A percentile compares a stretch with the other conserved stretches of the same genome.
These are phyloP conservation scores for Rossbeevera mucosa DNA, from an alignment of 768 basidiomycete genomes.

Conservation along the genomic window DNA sequence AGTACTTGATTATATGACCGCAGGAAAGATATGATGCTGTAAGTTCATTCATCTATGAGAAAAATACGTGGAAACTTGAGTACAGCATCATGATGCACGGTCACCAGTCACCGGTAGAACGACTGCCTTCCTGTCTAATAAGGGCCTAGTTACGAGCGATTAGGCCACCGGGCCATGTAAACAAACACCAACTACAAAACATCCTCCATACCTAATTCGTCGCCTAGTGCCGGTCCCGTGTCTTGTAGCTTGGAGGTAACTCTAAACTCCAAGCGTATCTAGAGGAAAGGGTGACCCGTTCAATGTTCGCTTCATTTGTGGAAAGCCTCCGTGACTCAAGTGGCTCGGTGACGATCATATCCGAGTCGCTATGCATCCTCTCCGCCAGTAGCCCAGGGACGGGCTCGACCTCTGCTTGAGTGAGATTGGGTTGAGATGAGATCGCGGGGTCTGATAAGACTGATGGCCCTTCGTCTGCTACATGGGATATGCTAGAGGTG, in stretches of 20 bases:
- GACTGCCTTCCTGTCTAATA: too few relatives aligned
- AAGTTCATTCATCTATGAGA: too few relatives aligned
- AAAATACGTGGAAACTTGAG: not conserved
- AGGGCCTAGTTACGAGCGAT: too few relatives aligned
- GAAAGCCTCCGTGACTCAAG: conserved; percentile 11
- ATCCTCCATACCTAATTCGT: not conserved
- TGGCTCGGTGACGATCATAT: too few relatives aligned
- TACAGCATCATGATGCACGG: not conserved
- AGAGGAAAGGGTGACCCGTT: not conserved
- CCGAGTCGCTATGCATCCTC: too few relatives aligned
- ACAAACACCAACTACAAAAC: too few relatives aligned
- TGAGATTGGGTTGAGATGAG: conserved; percentile 3
- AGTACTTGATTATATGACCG: not conserved
- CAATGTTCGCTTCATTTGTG: not conserved
- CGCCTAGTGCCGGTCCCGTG: not conserved
- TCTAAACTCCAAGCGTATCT: conserved; percentile 2
- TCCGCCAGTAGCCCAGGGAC: conserved; percentile 9
- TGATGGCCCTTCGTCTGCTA: not conserved
- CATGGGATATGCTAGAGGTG: not conserved
- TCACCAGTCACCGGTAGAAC: too few relatives aligned
- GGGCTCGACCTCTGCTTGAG: conserved; percentile 8
- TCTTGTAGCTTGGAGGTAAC: conserved; percentile 21
- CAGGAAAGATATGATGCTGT: not conserved
- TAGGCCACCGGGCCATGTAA: too few relatives aligned
- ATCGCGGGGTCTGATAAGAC: not conserved